Conservation (phyloP, 345 rosid genomes). For the Melaleuca quinquenervia region DNA sequence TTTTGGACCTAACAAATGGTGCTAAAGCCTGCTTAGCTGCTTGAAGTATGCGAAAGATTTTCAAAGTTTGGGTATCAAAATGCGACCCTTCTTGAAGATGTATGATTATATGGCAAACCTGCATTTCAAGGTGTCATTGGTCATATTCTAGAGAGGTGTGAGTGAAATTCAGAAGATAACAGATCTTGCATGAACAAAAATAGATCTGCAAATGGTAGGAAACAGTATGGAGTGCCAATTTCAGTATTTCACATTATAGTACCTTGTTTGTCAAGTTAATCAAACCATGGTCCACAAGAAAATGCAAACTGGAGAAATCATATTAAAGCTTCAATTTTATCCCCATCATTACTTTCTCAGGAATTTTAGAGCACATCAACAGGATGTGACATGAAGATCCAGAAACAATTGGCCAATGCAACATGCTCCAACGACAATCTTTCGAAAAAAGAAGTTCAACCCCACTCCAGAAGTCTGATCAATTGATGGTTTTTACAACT, state of each 20-base stretch:
- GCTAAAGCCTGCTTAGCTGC: constrained; percentile 55
- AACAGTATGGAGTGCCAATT: background rate
- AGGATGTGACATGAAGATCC: background rate
- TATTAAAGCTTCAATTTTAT: background rate
- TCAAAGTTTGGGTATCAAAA: constrained; percentile 50
- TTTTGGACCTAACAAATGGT: constrained; percentile 44
- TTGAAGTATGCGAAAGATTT: constrained; percentile 69
- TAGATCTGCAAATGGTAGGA: background rate
- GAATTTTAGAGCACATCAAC: background rate
- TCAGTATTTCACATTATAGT: background rate
- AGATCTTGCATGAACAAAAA: background rate
- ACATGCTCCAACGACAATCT: background rate
- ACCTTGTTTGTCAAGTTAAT: background rate
- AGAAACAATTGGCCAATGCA: background rate
- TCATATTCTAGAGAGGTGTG: background rate
- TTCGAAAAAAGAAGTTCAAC: background rate
- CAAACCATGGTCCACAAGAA: background rate
- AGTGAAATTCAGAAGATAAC: background rate
- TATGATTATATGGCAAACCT: constrained; percentile 78
- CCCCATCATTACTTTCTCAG: background rate
- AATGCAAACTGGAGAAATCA: background rate
- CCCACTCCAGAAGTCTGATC: background rate
- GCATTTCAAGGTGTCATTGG: constrained; percentile 24
- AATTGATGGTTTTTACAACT: background rate
- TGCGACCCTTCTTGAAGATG: constrained; percentile 59